Evolutionary conservation across 768 basidiomycete species (phyloP), one percentile per base, ranked within the genome.

Genomic region (Coprinopsis sp.): DNA sequence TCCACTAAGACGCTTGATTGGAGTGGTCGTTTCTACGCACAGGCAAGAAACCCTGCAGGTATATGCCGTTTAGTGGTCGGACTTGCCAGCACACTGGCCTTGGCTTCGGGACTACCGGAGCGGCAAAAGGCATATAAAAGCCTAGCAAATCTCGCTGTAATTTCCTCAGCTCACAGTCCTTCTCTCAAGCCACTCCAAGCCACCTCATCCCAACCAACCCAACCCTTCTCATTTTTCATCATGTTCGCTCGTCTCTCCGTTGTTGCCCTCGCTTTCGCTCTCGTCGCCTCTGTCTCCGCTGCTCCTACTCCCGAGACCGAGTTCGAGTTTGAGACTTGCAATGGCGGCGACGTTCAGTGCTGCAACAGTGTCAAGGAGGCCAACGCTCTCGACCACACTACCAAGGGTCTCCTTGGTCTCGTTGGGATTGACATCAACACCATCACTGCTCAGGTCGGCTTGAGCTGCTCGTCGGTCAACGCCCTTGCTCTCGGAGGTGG

Each of bases 391-490:
- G 37, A 19, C 22, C 6, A 6, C 22, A 6, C 6, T 8, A 6
- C 8, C 8, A 21, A 5, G 18, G 16, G 16, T 5, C 22, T 19
- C 14, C 50, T 62, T n/a, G 23, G 53, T 52, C 44, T 34, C 28
- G 48, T 33, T 4, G 33, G 33, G 16, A 30, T 52, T 27, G 38
- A 23, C 18, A 18, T 54, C 22, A 31, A 37, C 3, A 13, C 29
- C 1, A 21, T 59, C 23, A 52, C 48, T 8, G 57, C 50, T 14
- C 19, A 31, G 3, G 51, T 62, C 13, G 59, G 56, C 21, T 4
- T 53, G 4, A 49, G 39, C n/a, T 66, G 64, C 57, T 53, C 33
- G 28, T 57, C 60, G 24, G 52, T 64, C 48, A 44, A 44, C 18
- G 54, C n/a, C 24, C 31, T 64, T 39, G 64, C 57, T 13, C 5